Base-by-base conservation (phyloP, 2,329 filamentous ascomycete genomes). In the Nemania bipapillata region DNA sequence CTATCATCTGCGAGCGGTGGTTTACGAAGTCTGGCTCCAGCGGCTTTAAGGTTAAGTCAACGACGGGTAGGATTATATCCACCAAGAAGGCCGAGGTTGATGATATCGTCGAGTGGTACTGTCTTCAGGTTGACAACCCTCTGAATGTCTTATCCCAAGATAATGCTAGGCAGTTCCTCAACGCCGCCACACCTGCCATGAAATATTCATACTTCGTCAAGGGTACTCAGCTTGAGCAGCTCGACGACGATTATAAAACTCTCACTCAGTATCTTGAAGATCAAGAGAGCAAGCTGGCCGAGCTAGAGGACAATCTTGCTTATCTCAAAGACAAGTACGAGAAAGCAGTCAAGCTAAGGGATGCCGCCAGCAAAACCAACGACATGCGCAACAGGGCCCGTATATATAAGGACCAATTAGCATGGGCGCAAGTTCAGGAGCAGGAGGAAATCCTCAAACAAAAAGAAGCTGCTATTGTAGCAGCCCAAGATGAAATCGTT, bases 181-280 rank as follows among this genome's bases (percentile, higher is more conserved):
- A 95, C 76, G 88, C 90, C 40, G 95, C 96, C 12, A 92, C 89
- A 2, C 88, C 94, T 0, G 83, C 87, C 3, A 90, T 95, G 68
- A 99, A 99, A 79, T 99, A 98, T 84, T 96, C 93, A 73, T 97
- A 97, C 76, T 99, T 99, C 77, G 87, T 97, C 68, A 93, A 94
- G 74, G 96, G 96, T 28, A 96, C 97, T 0, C 94, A 98, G 75
- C 87, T 99, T 0, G 93, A 98, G 78, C 91, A 95, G 74, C 86
- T 99, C 9, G 93, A 97, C 77, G 90, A 93, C 70, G 96, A 99
- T 77, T 99, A 99, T 79, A 88, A 90, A 66, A 84, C 97, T 65
- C 89, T 97, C 15, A 89, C 91, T 69, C 91, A 97, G 72, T 91
- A 88, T 3, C 84, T 96, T 22, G 92, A 97, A 71, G 87, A 87